Percentiles rank a stretch among this genome's conserved stretches.
These are phyloP conservation scores for Penicillium waksmanii DNA, from an alignment of 495 filamentous ascomycete species.

Conservation along the genomic window DNA sequence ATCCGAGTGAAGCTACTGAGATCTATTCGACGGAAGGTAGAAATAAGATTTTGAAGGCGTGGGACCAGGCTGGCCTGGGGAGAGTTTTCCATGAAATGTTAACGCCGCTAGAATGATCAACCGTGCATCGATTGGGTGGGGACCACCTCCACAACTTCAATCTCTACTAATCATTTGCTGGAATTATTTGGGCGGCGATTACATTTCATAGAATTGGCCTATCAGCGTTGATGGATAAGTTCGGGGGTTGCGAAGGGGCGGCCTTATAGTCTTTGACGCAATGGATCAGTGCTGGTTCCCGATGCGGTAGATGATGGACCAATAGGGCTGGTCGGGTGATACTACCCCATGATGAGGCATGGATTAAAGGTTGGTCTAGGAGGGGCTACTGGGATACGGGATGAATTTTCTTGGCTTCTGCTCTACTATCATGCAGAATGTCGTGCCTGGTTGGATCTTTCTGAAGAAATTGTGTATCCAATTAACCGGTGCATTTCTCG, in stretches of 20 bases:
- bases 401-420: too few species aligned
- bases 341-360: background rate
- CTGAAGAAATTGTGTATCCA: background rate
- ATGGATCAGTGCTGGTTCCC: background rate
- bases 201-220: background rate
- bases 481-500: background rate
- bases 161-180: background rate
- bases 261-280: conserved; percentile 5
- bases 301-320: background rate
- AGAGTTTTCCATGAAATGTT: background rate
- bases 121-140: too few species aligned
- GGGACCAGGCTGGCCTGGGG: background rate
- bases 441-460: background rate
- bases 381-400: too few species aligned
- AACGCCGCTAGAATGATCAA: too few species aligned
- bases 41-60: background rate
- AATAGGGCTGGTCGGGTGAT: background rate
- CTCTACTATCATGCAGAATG: background rate
- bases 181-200: background rate
- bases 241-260: background rate
- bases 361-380: too few species aligned
- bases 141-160: background rate
- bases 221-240: background rate
- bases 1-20: too few species aligned
- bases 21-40: too few species aligned